Evolutionary conservation across 2,329 filamentous ascomycete species (phyloP), one percentile per base, ranked within the genome.

Genomic region (Hypocreales sp.): DNA sequence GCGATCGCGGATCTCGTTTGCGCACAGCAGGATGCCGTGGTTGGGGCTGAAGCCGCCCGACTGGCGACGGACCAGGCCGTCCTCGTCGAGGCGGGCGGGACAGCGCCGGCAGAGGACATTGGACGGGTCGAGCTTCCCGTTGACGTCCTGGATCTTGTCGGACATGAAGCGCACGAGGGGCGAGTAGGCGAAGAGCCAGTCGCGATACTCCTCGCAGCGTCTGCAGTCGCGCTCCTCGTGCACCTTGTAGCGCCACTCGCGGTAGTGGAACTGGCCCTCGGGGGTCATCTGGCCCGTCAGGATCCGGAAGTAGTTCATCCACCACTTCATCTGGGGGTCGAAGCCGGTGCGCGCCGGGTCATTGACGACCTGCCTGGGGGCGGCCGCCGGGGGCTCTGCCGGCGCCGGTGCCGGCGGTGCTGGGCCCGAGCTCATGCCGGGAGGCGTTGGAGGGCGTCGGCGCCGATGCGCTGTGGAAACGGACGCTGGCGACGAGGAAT

Each of bases 11-110:
- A 95, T 71, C 55, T 90, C 77, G 54, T 98, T 98, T 27, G 90
- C 83, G 55, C 90, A 98, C 14, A 98, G 64, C 45, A 92, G 50
- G 36, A 98, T 94, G 20, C 90, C 90, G 48, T 84, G 79, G 27
- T 79, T 66, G 1, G 84, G 75, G 48, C 78, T 77, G 50, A 95
- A 95, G 1, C 90, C 90, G 15, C 87, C 90, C 19, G 68, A 68
- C 46, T 70, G 61, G 27, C 69, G 58, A 47, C 79, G 73, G 25
- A 77, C 62, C 27, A 67, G 60, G 13, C 72, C 74, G 37, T 67
- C 57, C 38, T 64, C 56, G 20, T 60, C 61, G 19, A 72, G 51
- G 18, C 61, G 55, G 10, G 66, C 61, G 7, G 71, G 71, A 48
- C 90, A 98, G 32, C 83, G 71, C 15, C 75, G 67, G 50, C 90